Evolutionary conservation across 306 rosid species (phyloP).

Genomic region (Geum urbanum): DNA sequence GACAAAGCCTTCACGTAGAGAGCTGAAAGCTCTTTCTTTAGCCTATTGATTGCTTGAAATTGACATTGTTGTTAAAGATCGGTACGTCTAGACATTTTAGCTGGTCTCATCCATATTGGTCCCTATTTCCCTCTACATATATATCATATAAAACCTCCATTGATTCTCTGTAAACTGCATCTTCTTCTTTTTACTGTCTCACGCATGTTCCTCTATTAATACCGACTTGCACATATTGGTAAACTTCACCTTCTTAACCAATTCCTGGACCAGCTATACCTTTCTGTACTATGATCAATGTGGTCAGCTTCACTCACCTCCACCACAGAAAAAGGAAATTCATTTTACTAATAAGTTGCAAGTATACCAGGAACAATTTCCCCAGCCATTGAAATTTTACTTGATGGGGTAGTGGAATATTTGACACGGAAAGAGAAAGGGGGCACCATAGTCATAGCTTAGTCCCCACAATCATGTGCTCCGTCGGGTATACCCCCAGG

Average conservation of each 20-base stretch:
- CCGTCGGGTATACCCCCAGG: conserved; percentile 30
- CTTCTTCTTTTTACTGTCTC: background rate
- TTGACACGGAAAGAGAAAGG: conserved; percentile 4
- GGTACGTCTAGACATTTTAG: background rate
- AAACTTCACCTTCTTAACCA: background rate
- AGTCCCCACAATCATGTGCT: conserved; percentile 46
- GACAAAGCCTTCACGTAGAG: background rate
- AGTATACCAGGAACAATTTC: background rate
- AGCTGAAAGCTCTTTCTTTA: background rate
- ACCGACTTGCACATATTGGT: background rate
- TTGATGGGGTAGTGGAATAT: conserved; percentile 11
- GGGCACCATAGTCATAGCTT: background rate
- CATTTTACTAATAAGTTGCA: background rate
- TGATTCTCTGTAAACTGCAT: background rate
- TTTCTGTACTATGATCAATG: background rate
- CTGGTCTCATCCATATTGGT: conserved; percentile 5
- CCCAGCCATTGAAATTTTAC: conserved; percentile 8
- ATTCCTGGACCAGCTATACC: background rate
- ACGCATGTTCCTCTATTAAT: background rate
- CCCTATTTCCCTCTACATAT: background rate
- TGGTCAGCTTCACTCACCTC: background rate
- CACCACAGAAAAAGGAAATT: background rate
- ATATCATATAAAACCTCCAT: background rate
- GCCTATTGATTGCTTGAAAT: background rate
- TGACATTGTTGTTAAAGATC: background rate